phyloP scores from a whole-genome alignment of 2,329 filamentous ascomycete genomes.

The Aspergillus tubingensis region DNA sequence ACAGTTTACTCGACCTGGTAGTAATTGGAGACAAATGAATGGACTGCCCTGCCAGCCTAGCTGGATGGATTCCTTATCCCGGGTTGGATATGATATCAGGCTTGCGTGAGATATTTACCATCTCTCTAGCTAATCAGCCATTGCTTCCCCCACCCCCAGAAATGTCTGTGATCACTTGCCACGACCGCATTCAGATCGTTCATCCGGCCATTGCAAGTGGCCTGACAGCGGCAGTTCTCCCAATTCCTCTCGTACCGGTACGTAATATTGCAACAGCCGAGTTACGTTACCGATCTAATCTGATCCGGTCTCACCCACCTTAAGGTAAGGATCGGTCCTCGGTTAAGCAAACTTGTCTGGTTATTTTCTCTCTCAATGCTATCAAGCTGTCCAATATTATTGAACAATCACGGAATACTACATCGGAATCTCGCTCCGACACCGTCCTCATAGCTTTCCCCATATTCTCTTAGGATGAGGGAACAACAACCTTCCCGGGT shows the following conservation, averaged over 20 bases:
- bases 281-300: constrained; percentile 28
- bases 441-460: not conserved
- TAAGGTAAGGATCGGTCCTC: constrained; percentile 6
- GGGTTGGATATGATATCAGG: not conserved
- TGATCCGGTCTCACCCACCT: constrained; percentile 22
- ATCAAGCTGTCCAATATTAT: not conserved
- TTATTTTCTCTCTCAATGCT: not conserved
- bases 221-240: constrained; percentile 9
- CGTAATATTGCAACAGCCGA: constrained; percentile 12
- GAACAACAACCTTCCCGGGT: not conserved
- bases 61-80: not conserved
- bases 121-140: not conserved
- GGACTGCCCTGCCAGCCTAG: not conserved
- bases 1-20: constrained; percentile 13
- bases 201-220: constrained; percentile 11
- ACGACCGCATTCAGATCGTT: constrained; percentile 2
- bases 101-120: not conserved
- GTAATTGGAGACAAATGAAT: constrained; percentile 5
- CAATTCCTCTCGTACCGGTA: constrained; percentile 7
- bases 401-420: no score
- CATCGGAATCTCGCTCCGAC: not conserved
- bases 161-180: not conserved
- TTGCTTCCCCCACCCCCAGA: not conserved
- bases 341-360: not conserved
- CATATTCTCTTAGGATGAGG: not conserved